Base-by-base conservation (phyloP, 148 eudicot genomes). In the Gaultheria prostrata region DNA sequence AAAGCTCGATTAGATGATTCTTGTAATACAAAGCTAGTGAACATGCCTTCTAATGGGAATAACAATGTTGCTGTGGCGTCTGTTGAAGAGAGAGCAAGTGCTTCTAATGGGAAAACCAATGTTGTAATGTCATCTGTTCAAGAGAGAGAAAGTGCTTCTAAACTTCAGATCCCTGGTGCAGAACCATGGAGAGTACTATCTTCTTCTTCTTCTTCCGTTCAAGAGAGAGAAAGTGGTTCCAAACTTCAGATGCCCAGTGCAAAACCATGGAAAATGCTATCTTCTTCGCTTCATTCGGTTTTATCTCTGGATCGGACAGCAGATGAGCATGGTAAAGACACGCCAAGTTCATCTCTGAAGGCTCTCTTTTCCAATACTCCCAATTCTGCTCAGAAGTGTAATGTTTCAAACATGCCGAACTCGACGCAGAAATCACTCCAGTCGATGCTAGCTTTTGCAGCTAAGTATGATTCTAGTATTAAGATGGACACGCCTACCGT, bases 381-480 rank as follows among this genome's bases (percentile, higher is more conserved):
- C 24, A 83, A 75, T 82, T 79, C 88, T 63, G 80, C 84, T 39
- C 82, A 79, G 85, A 81, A 78, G 39, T 74, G 83, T 18, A 21
- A 76, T 56, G 61, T 88, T 28, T 81, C 85, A 39, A 86, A 83
- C 78, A 82, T 82, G 33, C 70, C 89, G 24, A 82, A 82, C 86
- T 77, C 89, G 20, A 84, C 90, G 80, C 89, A 89, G 48, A 93
- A 80, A 84, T 92, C 93, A n/a, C 92, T 92, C 61, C 85, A 71
- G 54, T 93, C 97, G 18, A 88, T 94, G 17, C 87, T 93, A 35
- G 91, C 95, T 79, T 90, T 93, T 80, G 98, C 97, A 13, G 90
- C 91, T 17, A 87, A 87, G 83, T 87, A 80, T 33, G 91, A 92
- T 67, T 85, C 95, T 76, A 82, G 82, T 43, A 86, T 90, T 18